Conservation (phyloP, 371 early-diverging fungal genomes). For the Dipsacomyces acuminosporus region DNA sequence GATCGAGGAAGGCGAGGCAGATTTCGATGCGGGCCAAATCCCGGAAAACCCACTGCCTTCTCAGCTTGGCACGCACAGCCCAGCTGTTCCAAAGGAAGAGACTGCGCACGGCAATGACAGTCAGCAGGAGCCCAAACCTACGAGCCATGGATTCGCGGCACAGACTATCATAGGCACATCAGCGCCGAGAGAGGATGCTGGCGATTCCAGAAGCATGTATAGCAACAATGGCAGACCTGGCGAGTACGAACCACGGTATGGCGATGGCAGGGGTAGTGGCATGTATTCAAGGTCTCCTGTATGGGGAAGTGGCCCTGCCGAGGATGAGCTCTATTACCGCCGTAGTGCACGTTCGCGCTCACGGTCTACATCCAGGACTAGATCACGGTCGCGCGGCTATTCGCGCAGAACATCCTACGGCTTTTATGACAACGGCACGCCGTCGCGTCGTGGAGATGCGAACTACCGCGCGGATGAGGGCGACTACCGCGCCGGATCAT, state of each 20-base stretch:
- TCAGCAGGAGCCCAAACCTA: too few species aligned
- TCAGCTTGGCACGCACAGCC: neutral
- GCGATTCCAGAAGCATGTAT: constrained; percentile 2
- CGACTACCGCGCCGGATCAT: constrained; percentile 18
- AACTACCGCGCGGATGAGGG: constrained; percentile 8
- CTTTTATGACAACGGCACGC: constrained; percentile 1
- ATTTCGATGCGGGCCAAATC: constrained; percentile 32
- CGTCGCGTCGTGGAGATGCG: constrained; percentile 14
- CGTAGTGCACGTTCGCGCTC: constrained; percentile 5
- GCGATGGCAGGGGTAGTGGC: neutral
- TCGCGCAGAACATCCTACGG: constrained; percentile 1
- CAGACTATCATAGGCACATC: too few species aligned
- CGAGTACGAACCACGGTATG: constrained; percentile 12
- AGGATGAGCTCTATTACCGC: neutral
- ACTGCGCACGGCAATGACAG: neutral
- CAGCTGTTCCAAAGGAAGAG: neutral
- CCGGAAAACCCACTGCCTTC: constrained; percentile 4
- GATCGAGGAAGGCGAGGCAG: constrained; percentile 44
- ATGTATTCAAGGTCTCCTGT: neutral
- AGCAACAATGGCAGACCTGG: constrained; percentile 3
- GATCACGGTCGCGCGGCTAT: constrained; percentile 15
- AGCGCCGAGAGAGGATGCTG: neutral
- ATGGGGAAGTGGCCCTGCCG: neutral
- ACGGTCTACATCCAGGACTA: constrained; percentile 14
- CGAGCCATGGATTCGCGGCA: too few species aligned